These are phyloP conservation scores for Blastobotrys proliferans DNA, from an alignment of 1,139 yeast species.

Conservation along the genomic window DNA sequence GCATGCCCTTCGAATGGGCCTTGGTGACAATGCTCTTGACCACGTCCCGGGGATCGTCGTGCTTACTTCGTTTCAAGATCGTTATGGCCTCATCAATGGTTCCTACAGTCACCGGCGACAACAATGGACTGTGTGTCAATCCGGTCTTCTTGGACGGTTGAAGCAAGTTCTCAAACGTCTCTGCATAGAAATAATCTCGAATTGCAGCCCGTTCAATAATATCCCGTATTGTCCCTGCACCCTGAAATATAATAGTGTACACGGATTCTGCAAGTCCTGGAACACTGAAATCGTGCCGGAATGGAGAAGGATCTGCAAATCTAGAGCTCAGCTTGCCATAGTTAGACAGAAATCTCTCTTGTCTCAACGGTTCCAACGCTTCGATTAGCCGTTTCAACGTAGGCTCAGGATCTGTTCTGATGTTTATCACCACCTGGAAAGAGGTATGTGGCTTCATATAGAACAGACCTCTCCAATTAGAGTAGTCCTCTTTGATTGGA, in stretches of 20 bases:
- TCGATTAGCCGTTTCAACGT: not conserved
- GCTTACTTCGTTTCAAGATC: not conserved
- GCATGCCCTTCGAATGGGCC: not conserved
- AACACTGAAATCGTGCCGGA: not conserved
- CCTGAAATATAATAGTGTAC: conserved; percentile 1
- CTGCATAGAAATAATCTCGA: conserved; percentile 3
- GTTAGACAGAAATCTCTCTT: not conserved
- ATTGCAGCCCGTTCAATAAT: not conserved
- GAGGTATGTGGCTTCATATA: not conserved
- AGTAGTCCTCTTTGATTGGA: not conserved
- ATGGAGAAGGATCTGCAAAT: conserved; percentile 4
- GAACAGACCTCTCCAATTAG: conserved; percentile 4
- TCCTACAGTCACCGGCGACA: conserved; percentile 5
- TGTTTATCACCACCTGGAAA: not conserved
- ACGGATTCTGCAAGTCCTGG: conserved; percentile 1
- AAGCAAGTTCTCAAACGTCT: not conserved
- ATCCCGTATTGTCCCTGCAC: not conserved
- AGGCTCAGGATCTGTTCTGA: conserved; percentile 1
- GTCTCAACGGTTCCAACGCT: conserved; percentile 2
- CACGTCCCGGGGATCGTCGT: conserved; percentile 2
- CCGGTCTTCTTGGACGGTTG: conserved; percentile 3
- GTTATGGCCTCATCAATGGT: conserved; percentile 2
- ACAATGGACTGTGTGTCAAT: not conserved
- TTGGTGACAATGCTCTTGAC: conserved; percentile 1
- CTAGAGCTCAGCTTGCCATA: not conserved